Percentiles rank a stretch among this genome's conserved stretches.
Conservation (phyloP, 306 rosid genomes). For the Rosa persica region DNA sequence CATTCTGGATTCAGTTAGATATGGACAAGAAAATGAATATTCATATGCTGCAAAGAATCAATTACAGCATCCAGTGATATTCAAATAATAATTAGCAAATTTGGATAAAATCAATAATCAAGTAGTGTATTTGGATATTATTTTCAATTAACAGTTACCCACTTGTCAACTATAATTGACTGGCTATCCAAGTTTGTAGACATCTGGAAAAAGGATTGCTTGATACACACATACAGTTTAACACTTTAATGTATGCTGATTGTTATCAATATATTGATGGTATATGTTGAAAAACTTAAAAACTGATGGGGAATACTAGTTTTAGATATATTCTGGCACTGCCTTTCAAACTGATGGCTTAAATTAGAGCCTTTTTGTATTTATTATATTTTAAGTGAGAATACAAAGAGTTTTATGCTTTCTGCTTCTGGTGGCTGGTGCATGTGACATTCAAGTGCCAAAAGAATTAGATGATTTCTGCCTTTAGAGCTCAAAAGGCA, state of each 20-base stretch:
- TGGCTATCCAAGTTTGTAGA: not conserved
- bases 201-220: not conserved
- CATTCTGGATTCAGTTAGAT: not conserved
- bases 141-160: too few species aligned
- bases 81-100: too few species aligned
- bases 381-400: not conserved
- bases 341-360: not conserved
- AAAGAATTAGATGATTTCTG: not conserved
- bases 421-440: not conserved
- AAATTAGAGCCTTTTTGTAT: not conserved
- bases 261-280: not conserved
- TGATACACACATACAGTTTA: not conserved
- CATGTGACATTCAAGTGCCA: not conserved
- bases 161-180: not conserved
- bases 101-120: not conserved
- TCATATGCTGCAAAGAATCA: not conserved
- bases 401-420: not conserved
- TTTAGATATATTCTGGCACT: not conserved
- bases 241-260: not conserved
- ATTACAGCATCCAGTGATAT: not conserved
- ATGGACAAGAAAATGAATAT: not conserved
- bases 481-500: conserved; percentile 3
- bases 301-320: not conserved
- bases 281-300: not conserved
- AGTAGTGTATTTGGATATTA: not conserved